Evolutionary conservation across 225 moss, liverwort and hornwort genomes (phyloP), one percentile per base, ranked within the genome.

Genomic region (Thuidium tamariscinum): DNA sequence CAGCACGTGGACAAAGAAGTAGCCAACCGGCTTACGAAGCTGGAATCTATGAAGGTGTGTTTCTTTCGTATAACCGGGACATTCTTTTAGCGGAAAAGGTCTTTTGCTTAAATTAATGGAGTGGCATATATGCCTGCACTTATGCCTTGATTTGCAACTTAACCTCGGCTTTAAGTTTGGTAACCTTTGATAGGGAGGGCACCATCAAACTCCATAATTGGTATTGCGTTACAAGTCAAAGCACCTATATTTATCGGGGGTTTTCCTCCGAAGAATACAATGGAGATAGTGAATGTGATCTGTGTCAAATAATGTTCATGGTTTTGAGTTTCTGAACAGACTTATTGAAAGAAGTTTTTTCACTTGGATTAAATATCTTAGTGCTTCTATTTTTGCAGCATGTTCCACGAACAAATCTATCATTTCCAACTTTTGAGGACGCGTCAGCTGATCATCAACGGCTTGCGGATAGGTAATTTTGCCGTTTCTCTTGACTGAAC

Each of bases 21-120:
- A 65, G 96, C 93, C 77, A 97, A 90, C 86, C 99, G 99, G 51
- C 95, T 99, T 30, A 94, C 93, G 62, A 95, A 97, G 90, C 90
- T 99, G 86, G 99, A 97, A 80, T 96, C 96, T 68, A 96, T 99
- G 85, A 89, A 93, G 89, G 98, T 99, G 79, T 90, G 94, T 87
- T 60, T 79, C 51, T 71, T 87, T 26, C 44, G 54, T 51, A 52
- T 19, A 16, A 41, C 23, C 36, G n/a, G 20, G n/a, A 27, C 81
- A 30, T 73, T 81, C 62, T 51, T n/a, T 80, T 21, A 49, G 25
- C 15, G 51, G 23, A 49, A 36, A 26, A 30, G 49, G 30, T 49
- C 51, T 30, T 37, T 61, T 60, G 51, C 73, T 49, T 59, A 22
- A 52, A 46, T 49, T 26, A 30, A 71, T 48, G 48, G 37, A 86